Evolutionary conservation across 495 filamentous ascomycete genomes (phyloP).

Genomic region (Beverwykella pulmonaria): DNA sequence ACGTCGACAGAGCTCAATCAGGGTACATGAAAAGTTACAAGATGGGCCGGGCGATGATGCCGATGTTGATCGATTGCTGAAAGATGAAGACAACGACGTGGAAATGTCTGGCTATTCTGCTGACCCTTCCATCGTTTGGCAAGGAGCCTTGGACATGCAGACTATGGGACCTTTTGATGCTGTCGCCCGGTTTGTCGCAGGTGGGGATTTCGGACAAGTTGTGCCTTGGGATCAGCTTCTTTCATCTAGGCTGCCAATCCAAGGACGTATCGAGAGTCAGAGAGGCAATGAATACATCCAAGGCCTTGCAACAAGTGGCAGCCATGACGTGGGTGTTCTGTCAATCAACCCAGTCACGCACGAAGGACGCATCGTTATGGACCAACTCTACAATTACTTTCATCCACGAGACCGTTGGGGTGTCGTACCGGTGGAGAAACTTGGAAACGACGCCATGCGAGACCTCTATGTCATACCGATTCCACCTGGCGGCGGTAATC

Average conservation of each 20-base stretch:
- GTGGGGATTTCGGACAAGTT: conserved; percentile 67
- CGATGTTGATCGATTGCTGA: conserved; percentile 86
- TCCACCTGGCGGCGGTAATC: conserved; percentile 37
- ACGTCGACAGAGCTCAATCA: conserved; percentile 52
- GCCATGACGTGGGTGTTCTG: conserved; percentile 71
- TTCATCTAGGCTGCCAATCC: conserved; percentile 67
- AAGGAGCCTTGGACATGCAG: conserved; percentile 75
- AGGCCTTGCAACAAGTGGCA: conserved; percentile 69
- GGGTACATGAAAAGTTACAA: conserved; percentile 49
- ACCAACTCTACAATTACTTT: conserved; percentile 79
- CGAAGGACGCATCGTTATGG: conserved; percentile 59
- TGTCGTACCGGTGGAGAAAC: conserved; percentile 68
- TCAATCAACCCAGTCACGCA: conserved; percentile 54
- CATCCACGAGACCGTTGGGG: conserved; percentile 74
- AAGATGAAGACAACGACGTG: conserved; percentile 79
- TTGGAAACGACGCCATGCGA: conserved; percentile 48
- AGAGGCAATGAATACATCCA: conserved; percentile 88
- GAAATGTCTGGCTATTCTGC: conserved; percentile 65
- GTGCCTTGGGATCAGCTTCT: conserved; percentile 72
- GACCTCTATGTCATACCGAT: conserved; percentile 51
- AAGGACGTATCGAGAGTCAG: conserved; percentile 79
- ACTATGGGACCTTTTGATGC: conserved; percentile 72
- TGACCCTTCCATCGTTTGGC: conserved; percentile 72
- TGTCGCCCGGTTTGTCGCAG: conserved; percentile 80
- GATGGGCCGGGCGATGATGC: conserved; percentile 67